Evolutionary conservation across 768 basidiomycete genomes (phyloP), one percentile per base, ranked within the genome.

Genomic region (Russula vinacea): DNA sequence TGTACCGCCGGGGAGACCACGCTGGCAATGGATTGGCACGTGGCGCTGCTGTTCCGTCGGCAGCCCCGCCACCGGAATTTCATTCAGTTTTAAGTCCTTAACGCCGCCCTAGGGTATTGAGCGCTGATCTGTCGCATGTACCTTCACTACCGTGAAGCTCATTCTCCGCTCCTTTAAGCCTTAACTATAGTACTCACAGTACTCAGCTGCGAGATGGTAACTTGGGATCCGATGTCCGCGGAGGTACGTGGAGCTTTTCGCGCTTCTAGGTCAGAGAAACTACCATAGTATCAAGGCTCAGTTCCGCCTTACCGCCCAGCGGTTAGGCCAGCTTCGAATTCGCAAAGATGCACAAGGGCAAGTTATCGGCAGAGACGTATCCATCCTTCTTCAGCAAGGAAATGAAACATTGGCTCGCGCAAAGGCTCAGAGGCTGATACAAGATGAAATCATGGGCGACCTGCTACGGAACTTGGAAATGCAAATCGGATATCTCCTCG

Each of bases 391-490:
- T 47, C 80, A 82, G 56, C 83, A 86, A 66, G 81, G 81, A 44
- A 83, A 87, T 59, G 75, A 87, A 58, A 77, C 76, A 17, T 74
- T 88, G 35, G 90, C 90, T 14, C 83, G 89, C 53, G 80, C 82
- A n/a, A 90, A 89, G 75, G 86, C 86, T 1, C 86, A 86, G 71
- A 84, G 81, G 69, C 72, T 88, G 54, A 80, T 88, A 29, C 77
- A 81, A 45, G 86, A 89, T 53, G 88, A 90, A 69, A 75, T 78
- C 10, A 76, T 80, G 65, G 82, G 80, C 10, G 85, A 88, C 69
- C 69, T 89, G n/a, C 69, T 89, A 64, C 87, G 86, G 72, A 78
- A 80, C 32, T 62, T 91, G 64, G 88, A 85, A 73, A 84, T 84
- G 81, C 78, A 87, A 68, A 75, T 89, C 37, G 84, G 86, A n/a